Conservation (phyloP, 2,329 filamentous ascomycete species). For the Diaporthe sp. region DNA sequence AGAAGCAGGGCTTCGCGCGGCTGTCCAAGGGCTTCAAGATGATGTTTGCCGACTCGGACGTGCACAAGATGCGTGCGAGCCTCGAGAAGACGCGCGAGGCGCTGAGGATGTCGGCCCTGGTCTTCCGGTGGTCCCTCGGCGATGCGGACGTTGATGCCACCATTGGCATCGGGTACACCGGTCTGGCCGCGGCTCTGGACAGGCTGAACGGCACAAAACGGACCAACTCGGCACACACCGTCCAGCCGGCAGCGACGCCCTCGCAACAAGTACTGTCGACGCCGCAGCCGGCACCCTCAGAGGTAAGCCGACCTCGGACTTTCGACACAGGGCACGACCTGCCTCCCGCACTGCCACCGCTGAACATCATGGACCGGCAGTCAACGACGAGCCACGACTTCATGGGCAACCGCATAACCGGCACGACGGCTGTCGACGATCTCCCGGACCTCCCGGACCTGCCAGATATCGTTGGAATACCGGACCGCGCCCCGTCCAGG, state of each 20-base stretch:
- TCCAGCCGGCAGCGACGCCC: background rate
- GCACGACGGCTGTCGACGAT: conserved; percentile 14
- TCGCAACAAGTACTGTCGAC: conserved; percentile 11
- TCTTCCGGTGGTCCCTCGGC: conserved; percentile 74
- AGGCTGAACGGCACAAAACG: conserved; percentile 47
- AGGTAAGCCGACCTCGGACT: conserved; percentile 33
- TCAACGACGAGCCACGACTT: conserved; percentile 34
- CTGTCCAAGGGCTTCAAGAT: conserved; percentile 71
- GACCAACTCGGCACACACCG: conserved; percentile 38
- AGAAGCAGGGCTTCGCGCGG: conserved; percentile 68
- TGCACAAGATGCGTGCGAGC: conserved; percentile 68
- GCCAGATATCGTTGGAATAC: background rate
- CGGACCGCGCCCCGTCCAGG: conserved; percentile 38
- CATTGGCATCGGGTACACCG: conserved; percentile 74
- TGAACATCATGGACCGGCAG: conserved; percentile 37
- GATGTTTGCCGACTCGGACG: conserved; percentile 71
- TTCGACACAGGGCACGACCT: conserved; percentile 30
- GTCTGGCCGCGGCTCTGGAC: conserved; percentile 72
- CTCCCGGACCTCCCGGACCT: conserved; percentile 11
- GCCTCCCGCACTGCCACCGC: conserved; percentile 30
- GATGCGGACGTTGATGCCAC: conserved; percentile 67
- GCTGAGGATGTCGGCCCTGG: conserved; percentile 70
- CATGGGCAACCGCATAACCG: conserved; percentile 30
- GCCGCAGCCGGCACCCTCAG: conserved; percentile 31
- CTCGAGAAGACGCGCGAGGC: conserved; percentile 69